Evolutionary conservation across 2,329 filamentous ascomycete species (phyloP), one percentile per base, ranked within the genome.

Genomic region (Arthroderma sp.): DNA sequence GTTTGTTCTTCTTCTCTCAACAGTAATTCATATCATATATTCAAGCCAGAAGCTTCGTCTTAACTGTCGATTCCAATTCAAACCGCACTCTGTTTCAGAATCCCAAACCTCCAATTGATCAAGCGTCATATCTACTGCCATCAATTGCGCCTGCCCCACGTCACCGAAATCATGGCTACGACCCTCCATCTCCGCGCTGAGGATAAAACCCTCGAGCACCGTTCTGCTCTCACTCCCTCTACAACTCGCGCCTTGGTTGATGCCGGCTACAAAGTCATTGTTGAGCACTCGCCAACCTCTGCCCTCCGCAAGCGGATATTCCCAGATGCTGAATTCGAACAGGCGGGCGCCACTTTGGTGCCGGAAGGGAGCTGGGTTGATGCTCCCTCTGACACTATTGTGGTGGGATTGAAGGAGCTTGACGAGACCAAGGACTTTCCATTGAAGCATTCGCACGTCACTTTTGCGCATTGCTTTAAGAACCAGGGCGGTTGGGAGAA

Each of bases 241-340:
- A 62, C 64, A 36, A 61, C 64, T 36, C 64, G 62, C 51, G 58
- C 63, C 46, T 57, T 67, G n/a, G 54, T 66, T 39, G 60, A 64
- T 11, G 62, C 61, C 22, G 63, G 64, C 44, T 68, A 65, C 49
- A 56, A 51, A 2, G 55, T 67, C 49, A 62, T 65, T 38, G 60
- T 68, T 36, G 65, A 67, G 50, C 56, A 57, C 28, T 63, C 61
- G 33, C 47, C 51, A 11, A 52, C 50, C 38, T 51, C 50, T 10
- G 40, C 48, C 11, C 45, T 49, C 28, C 55, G 56, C 34, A 53
- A 63, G 36, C 50, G 52, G 8, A 65, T 66, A 42, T 67, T 67
- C 53, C 45, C 54, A 2, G 63, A 66, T 48, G 43, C 51, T 2
- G 65, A 67, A 45, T 68, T 66, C 47, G 62, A 65, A 43, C 55